phyloP scores from a whole-genome alignment of 2,329 filamentous ascomycete species.

The Neofusicoccum parvum region DNA sequence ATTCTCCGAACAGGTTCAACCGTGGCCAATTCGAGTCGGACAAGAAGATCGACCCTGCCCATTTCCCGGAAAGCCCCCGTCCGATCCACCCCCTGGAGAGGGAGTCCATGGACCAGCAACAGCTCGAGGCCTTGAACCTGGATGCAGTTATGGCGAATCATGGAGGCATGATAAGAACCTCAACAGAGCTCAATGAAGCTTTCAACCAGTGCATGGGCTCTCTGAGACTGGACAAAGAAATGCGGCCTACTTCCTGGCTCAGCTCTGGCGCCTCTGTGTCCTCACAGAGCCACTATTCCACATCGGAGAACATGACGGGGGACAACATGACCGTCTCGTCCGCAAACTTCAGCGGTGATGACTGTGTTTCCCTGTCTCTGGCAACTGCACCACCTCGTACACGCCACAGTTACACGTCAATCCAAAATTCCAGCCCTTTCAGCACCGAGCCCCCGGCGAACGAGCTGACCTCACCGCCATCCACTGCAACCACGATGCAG shows the following conservation, averaged over 20 bases:
- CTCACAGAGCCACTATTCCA: slow-evolving; percentile 10
- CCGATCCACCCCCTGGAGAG: slow-evolving; percentile 17
- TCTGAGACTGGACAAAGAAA: neutral
- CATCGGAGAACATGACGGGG: slow-evolving; percentile 2
- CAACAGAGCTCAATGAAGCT: slow-evolving; percentile 5
- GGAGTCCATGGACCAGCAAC: slow-evolving; percentile 2
- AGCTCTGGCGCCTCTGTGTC: slow-evolving; percentile 1
- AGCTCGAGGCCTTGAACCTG: slow-evolving; percentile 1
- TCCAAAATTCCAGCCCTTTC: slow-evolving; percentile 13
- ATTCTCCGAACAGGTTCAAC: slow-evolving; percentile 14
- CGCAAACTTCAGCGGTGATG: neutral
- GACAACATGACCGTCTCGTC: slow-evolving; percentile 13
- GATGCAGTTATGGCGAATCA: neutral
- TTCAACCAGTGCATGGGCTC: slow-evolving; percentile 14
- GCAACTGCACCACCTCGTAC: neutral
- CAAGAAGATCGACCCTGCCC: neutral
- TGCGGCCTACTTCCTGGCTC: neutral
- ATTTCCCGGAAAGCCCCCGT: slow-evolving; percentile 15
- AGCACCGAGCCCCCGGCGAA: neutral
- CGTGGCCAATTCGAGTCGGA: neutral
- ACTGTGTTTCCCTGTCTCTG: neutral
- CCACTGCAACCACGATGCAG: slow-evolving; percentile 1
- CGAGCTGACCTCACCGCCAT: slow-evolving; percentile 8
- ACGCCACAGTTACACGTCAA: slow-evolving; percentile 21
- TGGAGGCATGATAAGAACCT: neutral